Evolutionary conservation across 306 rosid species (phyloP).

Genomic region (Trifolium dubium): DNA sequence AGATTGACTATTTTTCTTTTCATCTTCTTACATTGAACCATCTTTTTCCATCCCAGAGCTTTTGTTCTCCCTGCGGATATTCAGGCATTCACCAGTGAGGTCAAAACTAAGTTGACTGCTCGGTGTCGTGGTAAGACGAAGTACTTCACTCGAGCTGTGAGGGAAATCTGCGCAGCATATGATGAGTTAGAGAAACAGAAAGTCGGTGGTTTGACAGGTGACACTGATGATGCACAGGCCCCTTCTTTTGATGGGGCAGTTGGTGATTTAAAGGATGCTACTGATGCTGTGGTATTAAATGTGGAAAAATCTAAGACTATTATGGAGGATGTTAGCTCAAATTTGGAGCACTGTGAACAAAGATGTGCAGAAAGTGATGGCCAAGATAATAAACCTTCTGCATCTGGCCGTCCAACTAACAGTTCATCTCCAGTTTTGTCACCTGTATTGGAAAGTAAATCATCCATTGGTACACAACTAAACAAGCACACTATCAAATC

Average conservation of each 20-base stretch:
- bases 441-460: constrained; percentile 49
- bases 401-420: constrained; percentile 47
- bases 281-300: constrained; percentile 46
- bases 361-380: constrained; percentile 56
- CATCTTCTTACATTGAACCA: constrained; percentile 37
- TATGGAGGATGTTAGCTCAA: constrained; percentile 52
- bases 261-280: constrained; percentile 51
- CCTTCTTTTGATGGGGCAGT: constrained; percentile 55
- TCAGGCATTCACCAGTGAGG: constrained; percentile 76
- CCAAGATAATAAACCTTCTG: constrained; percentile 52
- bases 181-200: constrained; percentile 69
- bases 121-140: constrained; percentile 75
- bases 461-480: constrained; percentile 41
- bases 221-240: constrained; percentile 55
- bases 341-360: constrained; percentile 64
- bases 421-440: constrained; percentile 49
- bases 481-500: constrained; percentile 50
- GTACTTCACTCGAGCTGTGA: constrained; percentile 76
- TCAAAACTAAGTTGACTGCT: constrained; percentile 63
- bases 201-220: constrained; percentile 57
- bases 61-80: constrained; percentile 90
- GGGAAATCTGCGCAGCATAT: constrained; percentile 80
- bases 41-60: constrained; percentile 63
- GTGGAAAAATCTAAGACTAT: constrained; percentile 47
- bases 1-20: constrained; percentile 15